phyloP scores from a whole-genome alignment of 305 asterid species.

The Fraxinus velutina region DNA sequence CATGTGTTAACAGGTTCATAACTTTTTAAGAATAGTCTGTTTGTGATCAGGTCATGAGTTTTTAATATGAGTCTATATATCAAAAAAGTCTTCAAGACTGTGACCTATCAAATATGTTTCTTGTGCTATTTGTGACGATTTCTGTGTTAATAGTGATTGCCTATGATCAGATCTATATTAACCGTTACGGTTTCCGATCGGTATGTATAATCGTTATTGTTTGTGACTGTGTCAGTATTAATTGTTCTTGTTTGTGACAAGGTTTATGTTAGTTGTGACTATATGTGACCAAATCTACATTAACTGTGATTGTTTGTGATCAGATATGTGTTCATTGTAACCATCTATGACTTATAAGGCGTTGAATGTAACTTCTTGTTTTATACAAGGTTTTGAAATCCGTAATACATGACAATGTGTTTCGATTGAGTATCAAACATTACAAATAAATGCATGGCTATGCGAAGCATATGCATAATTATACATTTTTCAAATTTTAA shows the following conservation, averaged over 20 bases:
- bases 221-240: neutral
- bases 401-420: too few relatives aligned
- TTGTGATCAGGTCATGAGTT: neutral
- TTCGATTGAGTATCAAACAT: too few relatives aligned
- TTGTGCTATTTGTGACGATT: neutral
- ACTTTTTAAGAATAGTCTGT: neutral
- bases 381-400: too few relatives aligned
- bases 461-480: too few relatives aligned
- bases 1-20: neutral
- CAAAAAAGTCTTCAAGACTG: neutral
- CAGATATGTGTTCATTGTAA: neutral
- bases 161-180: too few relatives aligned
- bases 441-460: too few relatives aligned
- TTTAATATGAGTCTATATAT: neutral
- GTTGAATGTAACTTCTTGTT: neutral
- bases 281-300: neutral
- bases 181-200: too few relatives aligned
- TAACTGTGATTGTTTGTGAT: neutral
- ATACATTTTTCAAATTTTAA: too few relatives aligned
- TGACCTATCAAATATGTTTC: neutral
- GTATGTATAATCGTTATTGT: too few relatives aligned
- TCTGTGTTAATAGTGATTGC: neutral
- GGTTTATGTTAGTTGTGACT: neutral
- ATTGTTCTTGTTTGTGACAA: too few relatives aligned
- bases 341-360: neutral